Base-by-base conservation (phyloP, 805 yeast species). In the Candida ulmi region DNA sequence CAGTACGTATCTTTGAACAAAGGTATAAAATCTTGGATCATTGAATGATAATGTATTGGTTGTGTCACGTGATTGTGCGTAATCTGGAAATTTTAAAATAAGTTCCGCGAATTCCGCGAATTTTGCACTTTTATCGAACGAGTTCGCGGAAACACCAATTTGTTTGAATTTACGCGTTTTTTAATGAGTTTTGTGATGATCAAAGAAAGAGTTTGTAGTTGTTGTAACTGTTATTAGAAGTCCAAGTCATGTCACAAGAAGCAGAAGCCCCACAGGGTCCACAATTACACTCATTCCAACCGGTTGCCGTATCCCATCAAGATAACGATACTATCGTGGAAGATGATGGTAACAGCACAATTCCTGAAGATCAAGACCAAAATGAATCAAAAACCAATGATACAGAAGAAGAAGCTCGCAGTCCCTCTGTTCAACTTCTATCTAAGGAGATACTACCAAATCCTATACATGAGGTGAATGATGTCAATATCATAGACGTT, bases 251-350 rank as follows among this genome's bases (percentile, higher is more conserved):
- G 31, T 28, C 31, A 30, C 17, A 18, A 19, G 34, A 31, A 31
- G 23, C 17, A 6, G 40, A 41, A 12, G 55, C 47, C 4, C 57
- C 57, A n/a, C 36, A 39, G 18, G 55, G 48, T 5, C 57, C 57
- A n/a, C 36, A 39, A 21, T 37, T 52, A 28, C 55, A 52, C 31
- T 49, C 55, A 3, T 51, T 53, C 41, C 33, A 28, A 1, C 36
- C 43, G 3, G 28, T 38, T 8, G 31, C 32, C 3, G 11, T 28
- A 8, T 17, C 43, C 1, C 31, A 31, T 2, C 31, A 38, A 0
- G 37, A 37, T 19, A 45, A 35, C 4, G 36, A 39, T 13, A 17
- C 26, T 13, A 17, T n/a, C 13, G 17, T 27, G 6, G 39, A 33
- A 15, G 34, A 31, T 9, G 29, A 30, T 13, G 37, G 35, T 7